A percentile compares a stretch with the other conserved stretches of the same genome.
Evolutionary conservation across 352 stramenopile genomes (phyloP).

Genomic region (Thalassiosira delicatula): DNA sequence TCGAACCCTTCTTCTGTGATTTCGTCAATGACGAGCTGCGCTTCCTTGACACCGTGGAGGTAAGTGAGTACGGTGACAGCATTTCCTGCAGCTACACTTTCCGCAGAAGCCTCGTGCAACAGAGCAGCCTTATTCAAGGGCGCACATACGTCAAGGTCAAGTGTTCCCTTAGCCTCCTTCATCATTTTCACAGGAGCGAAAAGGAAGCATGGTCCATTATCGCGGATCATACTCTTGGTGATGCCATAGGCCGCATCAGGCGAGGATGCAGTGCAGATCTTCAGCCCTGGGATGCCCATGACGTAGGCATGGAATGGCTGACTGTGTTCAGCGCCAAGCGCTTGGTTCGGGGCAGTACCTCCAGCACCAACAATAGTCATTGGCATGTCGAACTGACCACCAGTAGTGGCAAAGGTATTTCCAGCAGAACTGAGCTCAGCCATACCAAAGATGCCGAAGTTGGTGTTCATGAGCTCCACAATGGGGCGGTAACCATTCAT

Average conservation of each 20-base stretch:
- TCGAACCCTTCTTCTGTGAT: constrained; percentile 86
- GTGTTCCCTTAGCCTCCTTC: constrained; percentile 87
- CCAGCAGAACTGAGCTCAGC: constrained; percentile 85
- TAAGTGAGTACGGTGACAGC: constrained; percentile 90
- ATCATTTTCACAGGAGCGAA: constrained; percentile 91
- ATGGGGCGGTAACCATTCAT: constrained; percentile 91
- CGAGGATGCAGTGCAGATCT: constrained; percentile 88
- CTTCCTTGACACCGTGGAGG: constrained; percentile 89
- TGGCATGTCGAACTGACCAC: constrained; percentile 89
- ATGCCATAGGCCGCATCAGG: constrained; percentile 88
- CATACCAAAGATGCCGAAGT: constrained; percentile 92
- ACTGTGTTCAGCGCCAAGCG: constrained; percentile 88
- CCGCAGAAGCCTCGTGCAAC: constrained; percentile 85
- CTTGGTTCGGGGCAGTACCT: constrained; percentile 89
- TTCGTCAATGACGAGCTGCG: constrained; percentile 80
- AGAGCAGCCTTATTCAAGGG: constrained; percentile 87
- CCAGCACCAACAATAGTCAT: constrained; percentile 90
- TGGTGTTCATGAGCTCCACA: constrained; percentile 91
- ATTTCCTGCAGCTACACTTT: constrained; percentile 77
- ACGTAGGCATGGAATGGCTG: constrained; percentile 91
- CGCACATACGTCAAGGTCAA: constrained; percentile 86
- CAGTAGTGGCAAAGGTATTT: constrained; percentile 89
- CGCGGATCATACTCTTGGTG: constrained; percentile 90
- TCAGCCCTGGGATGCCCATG: constrained; percentile 90
- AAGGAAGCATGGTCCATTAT: constrained; percentile 89